phyloP scores from a whole-genome alignment of 2,329 filamentous ascomycete species.

The Fonsecaea pugnacius region DNA sequence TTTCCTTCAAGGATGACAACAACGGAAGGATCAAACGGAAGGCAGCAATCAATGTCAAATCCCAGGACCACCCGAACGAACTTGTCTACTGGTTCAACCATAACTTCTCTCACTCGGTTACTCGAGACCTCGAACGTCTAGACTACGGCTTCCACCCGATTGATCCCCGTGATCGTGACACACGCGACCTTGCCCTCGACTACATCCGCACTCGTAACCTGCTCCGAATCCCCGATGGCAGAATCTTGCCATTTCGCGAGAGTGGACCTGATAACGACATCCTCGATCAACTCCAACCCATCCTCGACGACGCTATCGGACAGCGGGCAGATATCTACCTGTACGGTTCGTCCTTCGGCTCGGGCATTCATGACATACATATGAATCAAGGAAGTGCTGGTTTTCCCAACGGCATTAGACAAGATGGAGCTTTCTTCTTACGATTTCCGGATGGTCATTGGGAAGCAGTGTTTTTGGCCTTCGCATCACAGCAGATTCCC shows the following conservation, averaged over 20 bases:
- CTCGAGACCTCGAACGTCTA: conserved; percentile 34
- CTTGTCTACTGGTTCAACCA: conserved; percentile 44
- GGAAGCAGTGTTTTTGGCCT: conserved; percentile 48
- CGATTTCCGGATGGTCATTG: conserved; percentile 45
- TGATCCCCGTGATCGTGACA: conserved; percentile 24
- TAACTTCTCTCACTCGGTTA: conserved; percentile 40
- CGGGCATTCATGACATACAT: conserved; percentile 47
- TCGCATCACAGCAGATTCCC: conserved; percentile 45
- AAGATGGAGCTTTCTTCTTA: conserved; percentile 46
- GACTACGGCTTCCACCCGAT: conserved; percentile 39
- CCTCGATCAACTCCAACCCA: conserved; percentile 44
- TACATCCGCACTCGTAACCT: conserved; percentile 33
- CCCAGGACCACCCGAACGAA: conserved; percentile 38
- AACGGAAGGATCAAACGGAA: conserved; percentile 28
- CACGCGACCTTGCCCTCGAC: conserved; percentile 33
- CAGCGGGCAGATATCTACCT: conserved; percentile 46
- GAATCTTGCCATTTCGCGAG: conserved; percentile 35
- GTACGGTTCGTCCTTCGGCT: conserved; percentile 44
- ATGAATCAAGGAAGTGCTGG: conserved; percentile 48
- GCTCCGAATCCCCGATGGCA: conserved; percentile 41
- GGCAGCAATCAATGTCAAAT: conserved; percentile 45
- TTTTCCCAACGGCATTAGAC: conserved; percentile 44
- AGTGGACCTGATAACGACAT: conserved; percentile 44
- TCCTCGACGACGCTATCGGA: conserved; percentile 44
- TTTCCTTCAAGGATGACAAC: conserved; percentile 39